A percentile compares a stretch with the other conserved stretches of the same genome.
Evolutionary conservation across 768 basidiomycete species (phyloP).

Genomic region (Podaxis sp.): DNA sequence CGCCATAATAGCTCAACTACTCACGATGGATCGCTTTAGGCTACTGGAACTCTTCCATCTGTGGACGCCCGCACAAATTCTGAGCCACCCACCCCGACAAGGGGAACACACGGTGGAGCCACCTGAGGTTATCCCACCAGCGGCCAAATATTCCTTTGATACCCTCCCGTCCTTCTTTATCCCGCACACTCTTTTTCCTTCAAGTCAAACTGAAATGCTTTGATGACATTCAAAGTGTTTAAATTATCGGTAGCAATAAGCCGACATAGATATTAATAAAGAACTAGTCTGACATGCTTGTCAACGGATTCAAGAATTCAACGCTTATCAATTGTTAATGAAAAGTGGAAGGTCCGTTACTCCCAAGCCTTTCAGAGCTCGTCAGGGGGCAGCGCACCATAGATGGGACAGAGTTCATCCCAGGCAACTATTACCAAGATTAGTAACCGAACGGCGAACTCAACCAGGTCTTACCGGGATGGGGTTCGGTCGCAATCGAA

Average conservation of each 20-base stretch:
- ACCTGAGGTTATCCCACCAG: background rate
- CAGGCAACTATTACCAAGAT: conserved; percentile 22
- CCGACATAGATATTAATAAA: background rate
- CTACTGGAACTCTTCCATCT: background rate
- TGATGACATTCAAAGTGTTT: background rate
- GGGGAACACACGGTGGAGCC: background rate
- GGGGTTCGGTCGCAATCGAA: conserved; percentile 2
- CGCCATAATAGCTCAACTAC: background rate
- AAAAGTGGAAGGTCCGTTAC: background rate
- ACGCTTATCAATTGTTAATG: background rate
- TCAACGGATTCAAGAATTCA: background rate
- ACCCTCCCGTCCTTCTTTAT: background rate
- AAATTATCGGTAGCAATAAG: background rate
- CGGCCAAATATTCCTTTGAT: background rate
- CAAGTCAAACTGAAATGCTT: background rate
- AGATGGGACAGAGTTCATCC: conserved; percentile 26
- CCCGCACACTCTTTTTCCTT: background rate
- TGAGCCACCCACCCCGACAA: background rate
- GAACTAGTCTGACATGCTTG: background rate
- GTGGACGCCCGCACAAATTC: background rate
- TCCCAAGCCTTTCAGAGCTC: background rate
- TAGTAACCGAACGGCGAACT: background rate
- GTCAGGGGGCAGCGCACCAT: conserved; percentile 14
- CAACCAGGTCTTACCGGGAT: background rate
- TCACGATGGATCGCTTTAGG: background rate